Evolutionary conservation across 768 basidiomycete species (phyloP).

Genomic region (Rhizopogon sp.): DNA sequence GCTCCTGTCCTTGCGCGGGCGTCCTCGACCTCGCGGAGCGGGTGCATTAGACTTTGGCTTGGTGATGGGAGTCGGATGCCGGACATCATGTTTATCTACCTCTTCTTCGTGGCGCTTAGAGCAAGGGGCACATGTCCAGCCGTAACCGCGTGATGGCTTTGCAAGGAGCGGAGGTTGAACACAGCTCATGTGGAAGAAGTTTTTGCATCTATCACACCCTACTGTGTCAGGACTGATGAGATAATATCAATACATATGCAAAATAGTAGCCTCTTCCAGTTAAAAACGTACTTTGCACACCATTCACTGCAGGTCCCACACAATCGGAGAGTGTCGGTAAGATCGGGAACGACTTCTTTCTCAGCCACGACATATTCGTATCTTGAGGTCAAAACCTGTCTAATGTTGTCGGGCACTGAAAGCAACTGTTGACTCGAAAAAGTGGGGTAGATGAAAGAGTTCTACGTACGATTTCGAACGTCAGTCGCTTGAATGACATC

Average conservation of each 20-base stretch:
- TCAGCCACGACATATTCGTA: constrained; percentile 97
- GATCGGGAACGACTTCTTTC: constrained; percentile 86
- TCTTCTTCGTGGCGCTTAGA: constrained; percentile 83
- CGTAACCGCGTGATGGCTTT: constrained; percentile 94
- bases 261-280: constrained; percentile 4
- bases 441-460: constrained; percentile 14
- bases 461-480: constrained; percentile 78
- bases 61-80: constrained; percentile 48
- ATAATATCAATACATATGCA: constrained; percentile 16
- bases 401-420: constrained; percentile 77
- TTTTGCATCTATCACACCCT: constrained; percentile 88
- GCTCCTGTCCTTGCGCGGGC: constrained; percentile 70
- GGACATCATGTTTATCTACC: constrained; percentile 70
- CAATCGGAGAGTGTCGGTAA: constrained; percentile 79
- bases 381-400: constrained; percentile 67
- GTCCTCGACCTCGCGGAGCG: constrained; percentile 64
- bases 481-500: constrained; percentile 87
- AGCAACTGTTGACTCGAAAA: constrained; percentile 9
- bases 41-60: constrained; percentile 70
- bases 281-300: constrained; percentile 72
- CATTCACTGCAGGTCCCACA: constrained; percentile 85
- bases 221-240: constrained; percentile 71
- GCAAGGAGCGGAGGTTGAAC: constrained; percentile 86
- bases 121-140: constrained; percentile 96
- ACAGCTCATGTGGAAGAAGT: constrained; percentile 92